Evolutionary conservation across 208 protist genomes (phyloP).

Genomic region (Trypanosomatidae sp.): DNA sequence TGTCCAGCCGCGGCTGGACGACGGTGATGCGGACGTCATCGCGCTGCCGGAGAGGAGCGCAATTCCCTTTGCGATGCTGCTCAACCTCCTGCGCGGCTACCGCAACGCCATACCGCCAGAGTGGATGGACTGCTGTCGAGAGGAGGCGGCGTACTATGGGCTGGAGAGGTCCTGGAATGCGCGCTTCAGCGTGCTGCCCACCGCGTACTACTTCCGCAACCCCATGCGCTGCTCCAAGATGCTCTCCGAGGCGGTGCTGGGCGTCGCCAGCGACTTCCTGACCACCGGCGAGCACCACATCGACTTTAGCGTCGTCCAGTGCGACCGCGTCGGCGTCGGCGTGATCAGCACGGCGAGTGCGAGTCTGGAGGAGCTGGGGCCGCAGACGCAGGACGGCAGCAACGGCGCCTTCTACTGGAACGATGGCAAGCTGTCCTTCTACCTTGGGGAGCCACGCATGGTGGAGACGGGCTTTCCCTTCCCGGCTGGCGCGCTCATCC

Average conservation of each 20-base stretch:
- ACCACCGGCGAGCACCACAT: constrained; percentile 40
- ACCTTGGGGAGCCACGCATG: constrained; percentile 34
- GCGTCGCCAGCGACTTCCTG: constrained; percentile 49
- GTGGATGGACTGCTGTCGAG: constrained; percentile 38
- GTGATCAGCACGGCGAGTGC: constrained; percentile 28
- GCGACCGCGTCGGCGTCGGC: constrained; percentile 53
- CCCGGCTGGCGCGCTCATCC: constrained; percentile 28
- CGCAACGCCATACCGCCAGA: constrained; percentile 34
- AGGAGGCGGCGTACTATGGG: constrained; percentile 60
- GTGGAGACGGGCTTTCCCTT: constrained; percentile 45
- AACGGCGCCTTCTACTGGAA: constrained; percentile 67
- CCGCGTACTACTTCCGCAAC: constrained; percentile 34
- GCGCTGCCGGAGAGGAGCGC: constrained; percentile 36
- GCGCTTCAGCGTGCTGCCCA: constrained; percentile 12
- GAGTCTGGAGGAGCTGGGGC: constrained; percentile 4
- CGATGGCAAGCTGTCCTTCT: constrained; percentile 54
- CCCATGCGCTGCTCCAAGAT: constrained; percentile 34
- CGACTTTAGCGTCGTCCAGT: constrained; percentile 48
- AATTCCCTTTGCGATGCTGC: constrained; percentile 43
- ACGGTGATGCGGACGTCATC: constrained; percentile 4
- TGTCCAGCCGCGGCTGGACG: not conserved
- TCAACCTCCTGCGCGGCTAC: constrained; percentile 74
- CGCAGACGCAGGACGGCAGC: constrained; percentile 10
- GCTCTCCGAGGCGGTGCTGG: constrained; percentile 42
- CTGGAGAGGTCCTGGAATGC: constrained; percentile 42